phyloP scores from a whole-genome alignment of 83 land plant genomes.

The Picea mariana region DNA sequence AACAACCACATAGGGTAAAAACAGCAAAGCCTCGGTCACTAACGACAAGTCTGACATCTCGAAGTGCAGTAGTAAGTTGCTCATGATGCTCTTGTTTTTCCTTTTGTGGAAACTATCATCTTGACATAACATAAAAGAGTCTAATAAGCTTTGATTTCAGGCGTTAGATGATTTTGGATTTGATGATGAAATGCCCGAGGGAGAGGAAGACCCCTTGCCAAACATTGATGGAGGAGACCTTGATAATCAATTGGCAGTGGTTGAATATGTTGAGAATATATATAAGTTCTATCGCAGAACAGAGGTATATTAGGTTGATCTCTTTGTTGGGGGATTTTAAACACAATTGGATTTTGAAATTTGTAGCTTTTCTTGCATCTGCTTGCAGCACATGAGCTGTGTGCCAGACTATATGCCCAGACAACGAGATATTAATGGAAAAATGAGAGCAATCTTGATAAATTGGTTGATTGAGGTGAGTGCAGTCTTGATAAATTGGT shows the following conservation, averaged over 20 bases:
- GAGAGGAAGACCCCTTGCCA: slow-evolving; percentile 30
- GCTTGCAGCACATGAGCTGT: slow-evolving; percentile 16
- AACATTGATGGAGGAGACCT: slow-evolving; percentile 27
- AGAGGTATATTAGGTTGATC: slow-evolving; percentile 28
- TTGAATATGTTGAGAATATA: slow-evolving; percentile 19
- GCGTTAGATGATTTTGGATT: background rate
- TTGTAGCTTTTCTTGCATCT: background rate
- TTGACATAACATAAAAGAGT: background rate
- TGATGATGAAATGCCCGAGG: slow-evolving; percentile 12
- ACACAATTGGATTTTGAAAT: background rate
- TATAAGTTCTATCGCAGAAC: slow-evolving; percentile 54
- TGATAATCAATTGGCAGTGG: too few relatives aligned
- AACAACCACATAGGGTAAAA: background rate
- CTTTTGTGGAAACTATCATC: too few relatives aligned
- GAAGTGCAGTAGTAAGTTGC: slow-evolving; percentile 6
- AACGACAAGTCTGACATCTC: slow-evolving; percentile 15
- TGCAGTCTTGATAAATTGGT: background rate
- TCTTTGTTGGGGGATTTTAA: background rate
- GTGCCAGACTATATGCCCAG: slow-evolving; percentile 32
- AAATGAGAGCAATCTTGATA: slow-evolving; percentile 46
- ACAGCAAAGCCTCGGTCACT: background rate
- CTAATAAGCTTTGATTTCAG: background rate
- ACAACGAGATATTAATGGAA: slow-evolving; percentile 24
- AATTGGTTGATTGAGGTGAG: slow-evolving; percentile 53
- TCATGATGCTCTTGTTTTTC: too few relatives aligned